Base-by-base conservation (phyloP, 139 green algal genomes). In the Chlorella sp. region DNA sequence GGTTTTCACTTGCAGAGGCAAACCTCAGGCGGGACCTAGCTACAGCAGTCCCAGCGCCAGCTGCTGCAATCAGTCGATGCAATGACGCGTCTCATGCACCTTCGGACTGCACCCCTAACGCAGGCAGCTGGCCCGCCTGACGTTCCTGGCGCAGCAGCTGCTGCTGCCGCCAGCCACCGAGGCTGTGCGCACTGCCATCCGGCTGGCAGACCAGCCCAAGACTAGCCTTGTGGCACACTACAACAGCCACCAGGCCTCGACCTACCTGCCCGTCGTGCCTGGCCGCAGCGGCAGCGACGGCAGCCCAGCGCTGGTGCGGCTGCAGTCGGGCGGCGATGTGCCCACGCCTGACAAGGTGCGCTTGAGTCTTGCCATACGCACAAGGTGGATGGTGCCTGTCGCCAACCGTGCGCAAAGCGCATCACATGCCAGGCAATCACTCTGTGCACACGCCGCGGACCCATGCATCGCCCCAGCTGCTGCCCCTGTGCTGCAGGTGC, bases 131-230 rank as follows among this genome's bases (percentile, higher is more conserved):
- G 86, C 84, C 18, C 73, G 87, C 4, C 26, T 62, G n/a, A 83
- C 56, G 57, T 91, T 91, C 87, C 72, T 91, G 51, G 90, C 88
- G 3, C 86, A 92, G 88, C 86, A 92, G 76, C 41, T 89, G 85
- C 87, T 91, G 75, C 83, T 91, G 41, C 90, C 88, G 5, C 38
- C 23, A 5, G n/a, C 56, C 34, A 78, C 39, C 23, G 71, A 60
- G 2, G 71, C 30, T 0, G 39, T 78, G 71, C 76, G 32, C 28
- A 28, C 28, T 11, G 76, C 74, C 6, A 30, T 81, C 20, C 21
- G 25, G 32, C 30, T 20, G n/a, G n/a, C n/a, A 15, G 17, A 20
- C 1, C 9, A 17, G 4, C 60, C 76, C 36, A 65, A 82, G 26
- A 41, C 55, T 36, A 57, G 36, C 34, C 57, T 82, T 34, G 21